These are phyloP conservation scores for Brassica rapa DNA, from an alignment of 345 rosid species.

Conservation along the genomic window DNA sequence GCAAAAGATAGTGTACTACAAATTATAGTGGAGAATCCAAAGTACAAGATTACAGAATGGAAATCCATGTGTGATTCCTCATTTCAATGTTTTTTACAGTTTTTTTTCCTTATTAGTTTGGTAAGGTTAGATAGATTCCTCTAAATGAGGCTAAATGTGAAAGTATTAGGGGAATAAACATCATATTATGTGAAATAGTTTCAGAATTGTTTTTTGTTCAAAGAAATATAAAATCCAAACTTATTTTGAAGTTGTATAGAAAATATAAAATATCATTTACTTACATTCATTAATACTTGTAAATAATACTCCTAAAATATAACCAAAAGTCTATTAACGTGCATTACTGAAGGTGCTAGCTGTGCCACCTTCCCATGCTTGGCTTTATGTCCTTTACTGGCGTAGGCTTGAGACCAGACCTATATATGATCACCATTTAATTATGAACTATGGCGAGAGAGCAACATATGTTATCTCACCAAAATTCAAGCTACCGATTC, in stretches of 20 bases:
- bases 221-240: neutral
- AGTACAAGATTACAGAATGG: conserved; percentile 24
- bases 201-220: neutral
- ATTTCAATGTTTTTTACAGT: neutral
- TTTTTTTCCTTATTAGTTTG: neutral
- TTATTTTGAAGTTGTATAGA: neutral
- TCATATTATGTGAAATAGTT: no score
- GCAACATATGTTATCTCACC: neutral
- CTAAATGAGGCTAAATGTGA: neutral
- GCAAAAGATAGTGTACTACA: conserved; percentile 20
- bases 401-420: neutral
- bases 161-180: neutral
- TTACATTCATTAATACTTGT: neutral
- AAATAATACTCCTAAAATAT: neutral
- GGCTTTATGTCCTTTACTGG: neutral
- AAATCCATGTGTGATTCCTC: conserved; percentile 39
- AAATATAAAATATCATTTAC: neutral
- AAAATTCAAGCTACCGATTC: neutral
- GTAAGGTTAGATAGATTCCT: neutral
- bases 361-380: neutral
- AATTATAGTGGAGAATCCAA: conserved; percentile 26
- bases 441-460: neutral
- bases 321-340: neutral
- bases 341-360: neutral
- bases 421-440: neutral